These are phyloP conservation scores for Tolypocladium tropicale DNA, from an alignment of 2,329 filamentous ascomycete genomes.

Conservation along the genomic window DNA sequence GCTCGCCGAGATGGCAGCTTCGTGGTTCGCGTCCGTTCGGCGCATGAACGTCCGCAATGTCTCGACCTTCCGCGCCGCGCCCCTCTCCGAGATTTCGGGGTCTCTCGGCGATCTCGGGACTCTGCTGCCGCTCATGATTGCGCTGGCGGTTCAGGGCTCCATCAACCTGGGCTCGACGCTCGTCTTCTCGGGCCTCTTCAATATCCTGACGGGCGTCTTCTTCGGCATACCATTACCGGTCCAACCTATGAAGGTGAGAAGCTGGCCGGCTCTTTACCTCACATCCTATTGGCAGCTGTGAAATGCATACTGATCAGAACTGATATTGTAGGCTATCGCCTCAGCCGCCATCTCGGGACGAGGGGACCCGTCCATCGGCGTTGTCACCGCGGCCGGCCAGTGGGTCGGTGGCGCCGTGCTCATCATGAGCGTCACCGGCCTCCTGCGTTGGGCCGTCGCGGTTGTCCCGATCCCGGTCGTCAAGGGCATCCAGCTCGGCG, in stretches of 20 bases:
- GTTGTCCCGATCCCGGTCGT: slow-evolving; percentile 77
- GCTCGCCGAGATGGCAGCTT: slow-evolving; percentile 8
- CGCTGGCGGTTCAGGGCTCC: slow-evolving; percentile 65
- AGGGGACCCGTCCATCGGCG: slow-evolving; percentile 37
- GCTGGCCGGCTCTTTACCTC: neutral
- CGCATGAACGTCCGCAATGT: slow-evolving; percentile 36
- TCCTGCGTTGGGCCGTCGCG: slow-evolving; percentile 64
- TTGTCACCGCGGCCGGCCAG: slow-evolving; percentile 67
- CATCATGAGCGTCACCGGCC: slow-evolving; percentile 66
- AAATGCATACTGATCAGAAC: neutral
- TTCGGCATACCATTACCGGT: slow-evolving; percentile 89
- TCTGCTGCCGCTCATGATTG: slow-evolving; percentile 79
- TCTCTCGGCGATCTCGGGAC: slow-evolving; percentile 83
- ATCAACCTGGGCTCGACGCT: slow-evolving; percentile 77
- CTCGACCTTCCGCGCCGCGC: slow-evolving; percentile 32
- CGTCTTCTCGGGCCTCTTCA: slow-evolving; percentile 80
- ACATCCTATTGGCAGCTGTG: neutral
- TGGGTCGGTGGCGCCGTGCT: slow-evolving; percentile 67
- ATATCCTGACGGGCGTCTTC: slow-evolving; percentile 67
- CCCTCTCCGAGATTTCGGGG: slow-evolving; percentile 70
- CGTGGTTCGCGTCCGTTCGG: slow-evolving; percentile 17
- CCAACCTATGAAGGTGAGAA: slow-evolving; percentile 64
- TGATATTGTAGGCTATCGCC: slow-evolving; percentile 59
- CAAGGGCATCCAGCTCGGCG: slow-evolving; percentile 90
- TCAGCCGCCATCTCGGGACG: slow-evolving; percentile 72